These are phyloP conservation scores for Plectosphaerella sp. DNA, from an alignment of 2,329 filamentous ascomycete genomes.

Conservation along the genomic window DNA sequence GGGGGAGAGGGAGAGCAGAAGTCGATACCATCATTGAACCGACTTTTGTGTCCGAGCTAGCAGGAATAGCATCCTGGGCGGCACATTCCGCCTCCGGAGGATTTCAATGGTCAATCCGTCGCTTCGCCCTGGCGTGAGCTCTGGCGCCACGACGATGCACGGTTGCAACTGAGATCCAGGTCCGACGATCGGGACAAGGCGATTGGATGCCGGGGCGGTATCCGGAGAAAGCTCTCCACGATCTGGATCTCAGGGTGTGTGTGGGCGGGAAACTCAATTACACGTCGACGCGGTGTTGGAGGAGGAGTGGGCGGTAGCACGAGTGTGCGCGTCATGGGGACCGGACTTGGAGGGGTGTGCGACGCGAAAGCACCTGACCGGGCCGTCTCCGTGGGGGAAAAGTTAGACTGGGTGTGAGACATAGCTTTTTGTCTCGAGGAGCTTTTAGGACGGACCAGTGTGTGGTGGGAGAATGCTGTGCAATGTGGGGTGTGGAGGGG, in stretches of 20 bases:
- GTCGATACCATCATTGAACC: constrained; percentile 11
- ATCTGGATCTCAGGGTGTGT: neutral
- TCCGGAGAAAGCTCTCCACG: neutral
- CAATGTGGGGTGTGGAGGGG: neutral
- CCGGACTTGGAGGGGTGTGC: neutral
- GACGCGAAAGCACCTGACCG: constrained; percentile 11
- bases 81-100: too few species aligned
- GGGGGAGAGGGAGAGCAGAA: neutral
- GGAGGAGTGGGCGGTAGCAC: neutral
- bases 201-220: too few species aligned
- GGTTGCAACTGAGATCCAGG: too few species aligned
- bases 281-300: constrained; percentile 7
- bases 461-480: too few species aligned
- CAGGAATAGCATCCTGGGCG: neutral
- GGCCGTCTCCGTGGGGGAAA: neutral
- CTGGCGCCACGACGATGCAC: too few species aligned
- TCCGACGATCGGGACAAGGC: too few species aligned
- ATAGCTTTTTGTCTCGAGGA: too few species aligned
- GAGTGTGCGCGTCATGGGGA: constrained; percentile 8
- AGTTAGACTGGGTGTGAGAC: too few species aligned
- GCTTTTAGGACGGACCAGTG: too few species aligned
- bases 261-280: constrained; percentile 3
- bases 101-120: too few species aligned
- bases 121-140: too few species aligned
- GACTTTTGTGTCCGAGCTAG: neutral